phyloP scores from a whole-genome alignment of 1,139 yeast species.

The Yamadazyma pseudoaaseri region DNA sequence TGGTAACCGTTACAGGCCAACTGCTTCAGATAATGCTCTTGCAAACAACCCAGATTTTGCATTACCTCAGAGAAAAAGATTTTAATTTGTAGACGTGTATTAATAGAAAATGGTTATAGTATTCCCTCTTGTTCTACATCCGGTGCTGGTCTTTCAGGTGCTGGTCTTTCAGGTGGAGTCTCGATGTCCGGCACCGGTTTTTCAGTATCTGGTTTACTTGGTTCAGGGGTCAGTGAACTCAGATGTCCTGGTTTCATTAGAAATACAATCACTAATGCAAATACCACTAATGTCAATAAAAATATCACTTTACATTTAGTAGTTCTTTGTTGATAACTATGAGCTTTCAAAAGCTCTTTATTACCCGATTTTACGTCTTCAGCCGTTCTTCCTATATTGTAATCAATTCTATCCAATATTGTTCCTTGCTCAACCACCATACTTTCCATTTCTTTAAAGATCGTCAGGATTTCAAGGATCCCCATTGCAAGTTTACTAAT shows the following conservation, averaged over 20 bases:
- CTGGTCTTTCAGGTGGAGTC: not conserved
- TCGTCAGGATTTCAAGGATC: constrained; percentile 86
- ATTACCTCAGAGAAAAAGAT: constrained; percentile 12
- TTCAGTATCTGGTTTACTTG: not conserved
- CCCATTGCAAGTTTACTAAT: constrained; percentile 91
- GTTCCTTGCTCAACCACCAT: constrained; percentile 96
- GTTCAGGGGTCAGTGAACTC: not conserved
- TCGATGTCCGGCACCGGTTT: constrained; percentile 1
- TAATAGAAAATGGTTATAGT: not conserved
- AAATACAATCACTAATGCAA: constrained; percentile 69
- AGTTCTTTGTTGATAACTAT: constrained; percentile 79
- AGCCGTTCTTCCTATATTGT: constrained; percentile 78
- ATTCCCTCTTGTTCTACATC: constrained; percentile 4
- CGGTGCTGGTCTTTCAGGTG: not conserved
- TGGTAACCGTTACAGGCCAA: constrained; percentile 16
- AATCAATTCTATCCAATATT: constrained; percentile 86
- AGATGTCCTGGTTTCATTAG: constrained; percentile 57
- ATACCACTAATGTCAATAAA: constrained; percentile 64
- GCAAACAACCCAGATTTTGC: constrained; percentile 55
- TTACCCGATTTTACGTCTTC: constrained; percentile 76
- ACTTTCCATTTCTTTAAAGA: constrained; percentile 88
- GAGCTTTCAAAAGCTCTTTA: constrained; percentile 73
- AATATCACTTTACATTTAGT: constrained; percentile 89
- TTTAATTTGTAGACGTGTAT: not conserved
- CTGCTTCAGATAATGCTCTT: constrained; percentile 49